A percentile compares a stretch with the other conserved stretches of the same genome.
Evolutionary conservation across 2,329 filamentous ascomycete genomes (phyloP).

Genomic region (Aspergillus sp.): DNA sequence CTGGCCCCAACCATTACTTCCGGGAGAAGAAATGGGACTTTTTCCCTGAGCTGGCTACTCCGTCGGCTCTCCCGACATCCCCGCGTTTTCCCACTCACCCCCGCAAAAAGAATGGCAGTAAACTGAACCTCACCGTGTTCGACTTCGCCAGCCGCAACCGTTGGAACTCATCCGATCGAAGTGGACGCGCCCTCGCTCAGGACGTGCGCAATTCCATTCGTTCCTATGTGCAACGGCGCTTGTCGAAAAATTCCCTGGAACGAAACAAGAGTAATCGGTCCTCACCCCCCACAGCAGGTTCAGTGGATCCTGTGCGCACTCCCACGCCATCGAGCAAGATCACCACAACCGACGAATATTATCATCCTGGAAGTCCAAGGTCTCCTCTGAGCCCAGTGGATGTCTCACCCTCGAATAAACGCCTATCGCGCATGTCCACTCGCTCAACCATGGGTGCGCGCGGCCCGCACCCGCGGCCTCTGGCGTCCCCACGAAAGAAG

Average conservation of each 20-base stretch:
- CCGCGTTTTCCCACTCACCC: conserved; percentile 12
- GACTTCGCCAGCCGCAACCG: conserved; percentile 23
- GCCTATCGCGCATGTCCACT: conserved; percentile 19
- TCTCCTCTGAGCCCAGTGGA: conserved; percentile 11
- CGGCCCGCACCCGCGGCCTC: conserved; percentile 6
- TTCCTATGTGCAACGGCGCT: conserved; percentile 36
- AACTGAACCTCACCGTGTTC: conserved; percentile 25
- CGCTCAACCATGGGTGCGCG: conserved; percentile 18
- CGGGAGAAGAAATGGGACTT: conserved; percentile 47
- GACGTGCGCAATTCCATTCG: conserved; percentile 39
- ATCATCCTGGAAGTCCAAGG: conserved; percentile 12
- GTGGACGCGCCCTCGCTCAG: conserved; percentile 23
- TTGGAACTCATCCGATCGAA: conserved; percentile 30
- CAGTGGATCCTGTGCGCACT: conserved; percentile 12
- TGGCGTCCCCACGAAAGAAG: conserved; percentile 14
- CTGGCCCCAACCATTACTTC: conserved; percentile 39
- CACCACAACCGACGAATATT: conserved; percentile 16
- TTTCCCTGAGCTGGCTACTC: conserved; percentile 41
- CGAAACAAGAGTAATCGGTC: conserved; percentile 18
- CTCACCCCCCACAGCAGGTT: conserved; percentile 18
- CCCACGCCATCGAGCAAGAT: conserved; percentile 11
- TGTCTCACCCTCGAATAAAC: conserved; percentile 8
- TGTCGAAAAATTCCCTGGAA: conserved; percentile 29
- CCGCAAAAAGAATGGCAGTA: conserved; percentile 25
- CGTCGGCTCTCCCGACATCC: conserved; percentile 25